Evolutionary conservation across 768 basidiomycete genomes (phyloP), one percentile per base, ranked within the genome.

Genomic region (Leccinum aurantiacum): DNA sequence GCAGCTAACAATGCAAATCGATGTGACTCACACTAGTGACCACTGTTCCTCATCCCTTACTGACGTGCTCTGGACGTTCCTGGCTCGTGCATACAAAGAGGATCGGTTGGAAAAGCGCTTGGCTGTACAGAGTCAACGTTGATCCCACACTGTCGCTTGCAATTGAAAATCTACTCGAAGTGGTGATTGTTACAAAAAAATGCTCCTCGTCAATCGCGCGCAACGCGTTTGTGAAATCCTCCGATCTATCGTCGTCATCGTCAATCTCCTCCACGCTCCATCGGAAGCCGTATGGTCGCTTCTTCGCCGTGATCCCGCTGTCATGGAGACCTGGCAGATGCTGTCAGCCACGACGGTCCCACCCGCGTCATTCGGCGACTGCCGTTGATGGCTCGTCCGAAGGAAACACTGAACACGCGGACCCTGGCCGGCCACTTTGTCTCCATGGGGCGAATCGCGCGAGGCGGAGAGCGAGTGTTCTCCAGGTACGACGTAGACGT

Each of bases 401-500:
- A 85, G 5, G 75, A 9, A 71, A 59, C 79, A 80, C 37, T 77
- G 66, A 22, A 87, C 69, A 46, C 73, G 77, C 63, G 67, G 47
- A 60, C 79, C 48, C 55, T 71, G 37, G 66, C 75, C 44, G 46
- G 57, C 66, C 19, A 68, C 61, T 41, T 86, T 68, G 29, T 76
- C 74, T 38, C 77, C 77, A 9, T 74, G 29, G 76, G 1, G 77
- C 70, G 56, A 80, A 71, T 14, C 82, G 79, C 15, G 77, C 78
- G 54, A 89, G 75, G 11, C 79, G 76, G 3, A 76, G 64, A 1
- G 85, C 80, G 6, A 78, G 29, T 29, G 71, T 6, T 72, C 70
- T 0, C 85, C 84, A 1, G 78, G 78, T n/a, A 71, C 63, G 41
- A 89, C 55, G 66, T 91, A 89, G 4, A 85, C 83, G 58, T 83